These are phyloP conservation scores for Endogone sp. DNA, from an alignment of 192 early-diverging fungal species.

Conservation along the genomic window DNA sequence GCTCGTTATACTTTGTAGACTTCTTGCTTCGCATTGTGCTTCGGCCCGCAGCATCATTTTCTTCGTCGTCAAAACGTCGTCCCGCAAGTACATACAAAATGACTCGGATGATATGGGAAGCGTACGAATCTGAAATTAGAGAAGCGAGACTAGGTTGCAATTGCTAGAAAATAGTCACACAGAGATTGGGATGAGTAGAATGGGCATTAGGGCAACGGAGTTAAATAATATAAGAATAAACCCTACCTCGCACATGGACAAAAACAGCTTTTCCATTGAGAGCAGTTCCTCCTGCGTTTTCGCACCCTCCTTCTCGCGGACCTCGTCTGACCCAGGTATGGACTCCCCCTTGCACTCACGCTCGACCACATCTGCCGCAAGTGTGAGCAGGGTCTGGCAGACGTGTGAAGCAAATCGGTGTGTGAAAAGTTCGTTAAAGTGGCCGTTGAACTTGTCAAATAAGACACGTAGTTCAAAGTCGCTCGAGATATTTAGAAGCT, in stretches of 20 bases:
- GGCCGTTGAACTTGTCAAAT: conserved; percentile 52
- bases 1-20: conserved; percentile 45
- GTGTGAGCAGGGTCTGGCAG: conserved; percentile 72
- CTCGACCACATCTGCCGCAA: conserved; percentile 71
- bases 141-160: conserved; percentile 43
- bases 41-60: conserved; percentile 41
- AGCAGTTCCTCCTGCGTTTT: conserved; percentile 53
- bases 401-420: conserved; percentile 89
- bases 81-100: conserved; percentile 68
- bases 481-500: conserved; percentile 64
- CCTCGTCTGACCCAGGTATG: conserved; percentile 19
- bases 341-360: conserved; percentile 57
- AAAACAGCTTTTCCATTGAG: conserved; percentile 61
- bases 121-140: conserved; percentile 70
- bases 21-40: conserved; percentile 70
- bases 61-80: conserved; percentile 43
- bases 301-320: conserved; percentile 14
- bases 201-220: background rate
- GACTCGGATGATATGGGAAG: conserved; percentile 71
- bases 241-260: conserved; percentile 48
- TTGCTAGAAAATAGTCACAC: conserved; percentile 20
- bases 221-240: background rate
- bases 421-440: conserved; percentile 55
- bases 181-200: background rate
- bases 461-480: conserved; percentile 75